Evolutionary conservation across 2,329 filamentous ascomycete genomes (phyloP), one percentile per base, ranked within the genome.

Genomic region (Xylaria sp.): DNA sequence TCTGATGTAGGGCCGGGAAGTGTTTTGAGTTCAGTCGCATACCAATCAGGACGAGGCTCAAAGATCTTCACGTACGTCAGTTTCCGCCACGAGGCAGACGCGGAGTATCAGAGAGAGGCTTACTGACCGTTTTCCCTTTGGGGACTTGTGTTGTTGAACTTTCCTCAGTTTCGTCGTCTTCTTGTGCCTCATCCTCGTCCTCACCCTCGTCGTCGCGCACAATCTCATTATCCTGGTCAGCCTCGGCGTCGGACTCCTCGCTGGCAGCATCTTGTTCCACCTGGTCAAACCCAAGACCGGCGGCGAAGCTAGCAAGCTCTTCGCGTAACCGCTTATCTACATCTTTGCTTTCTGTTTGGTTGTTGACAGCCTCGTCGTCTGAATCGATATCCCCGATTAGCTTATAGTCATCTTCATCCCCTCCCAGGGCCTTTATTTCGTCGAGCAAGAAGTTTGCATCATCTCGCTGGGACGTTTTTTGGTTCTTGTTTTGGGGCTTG

Each of bases 381-480:
- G 85, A 87, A 70, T 83, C 81, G 6, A 85, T 80, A 67, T 86
- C 87, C 50, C 84, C 86, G 62, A 92, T 85, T 40, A 92, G 83
- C 42, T 88, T 86, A 51, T 90, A 77, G 71, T 92, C 90, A 50
- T 88, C 84, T 77, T 91, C 87, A 62, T 90, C 88, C 16, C 90
- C 90, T 3, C 89, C 90, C 1, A 92, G 81, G 16, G 87, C 88
- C 71, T 85, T 83, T 69, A 92, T 92, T 75, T 92, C 90, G 65
- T 88, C 85, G 8, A 92, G 80, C 4, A 92, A 80, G 13, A 79
- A 76, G 32, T 71, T 74, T 47, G 67, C 67, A 37, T 81, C 80
- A 51, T 75, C 76, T 27, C 75, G 71, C 27, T 60, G 51, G 63
- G 64, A 37, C 40, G 21, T 27, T 1, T 63, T 70, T 6, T 53